Evolutionary conservation across 192 early-diverging fungal species (phyloP).

Genomic region (Rhizophagus clarus): DNA sequence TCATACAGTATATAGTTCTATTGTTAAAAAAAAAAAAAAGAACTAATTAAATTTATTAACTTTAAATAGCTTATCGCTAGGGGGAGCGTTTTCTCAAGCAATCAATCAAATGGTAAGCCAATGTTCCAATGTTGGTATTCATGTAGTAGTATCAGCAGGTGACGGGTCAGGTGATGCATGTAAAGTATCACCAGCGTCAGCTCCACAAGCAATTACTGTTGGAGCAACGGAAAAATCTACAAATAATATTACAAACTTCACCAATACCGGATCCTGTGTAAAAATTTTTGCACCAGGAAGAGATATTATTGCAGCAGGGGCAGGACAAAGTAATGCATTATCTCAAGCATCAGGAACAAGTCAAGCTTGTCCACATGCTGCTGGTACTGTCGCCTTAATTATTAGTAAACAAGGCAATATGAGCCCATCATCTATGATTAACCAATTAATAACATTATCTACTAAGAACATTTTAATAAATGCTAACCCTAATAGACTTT

Average conservation of each 20-base stretch:
- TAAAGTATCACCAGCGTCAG: slow-evolving; percentile 46
- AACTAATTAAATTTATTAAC: background rate
- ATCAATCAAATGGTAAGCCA: slow-evolving; percentile 35
- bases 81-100: slow-evolving; percentile 34
- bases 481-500: slow-evolving; percentile 26
- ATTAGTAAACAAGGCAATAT: slow-evolving; percentile 2
- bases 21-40: slow-evolving; percentile 22
- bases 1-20: slow-evolving; percentile 23
- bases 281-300: slow-evolving; percentile 89
- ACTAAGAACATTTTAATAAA: slow-evolving; percentile 4
- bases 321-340: background rate
- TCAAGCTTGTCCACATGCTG: slow-evolving; percentile 62
- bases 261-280: slow-evolving; percentile 89
- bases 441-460: background rate
- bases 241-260: slow-evolving; percentile 82
- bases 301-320: background rate
- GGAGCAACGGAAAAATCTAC: slow-evolving; percentile 72
- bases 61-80: slow-evolving; percentile 49
- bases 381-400: slow-evolving; percentile 51
- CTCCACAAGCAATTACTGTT: slow-evolving; percentile 74
- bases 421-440: background rate
- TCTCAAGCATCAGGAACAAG: slow-evolving; percentile 57
- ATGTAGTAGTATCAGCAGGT: slow-evolving; percentile 65
- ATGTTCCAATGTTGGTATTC: slow-evolving; percentile 43
- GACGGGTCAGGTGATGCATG: slow-evolving; percentile 58